Percentiles rank a stretch among this genome's conserved stretches.
These are phyloP conservation scores for Phalaenopsis equestris DNA, from an alignment of 106 monocot species.

Conservation along the genomic window DNA sequence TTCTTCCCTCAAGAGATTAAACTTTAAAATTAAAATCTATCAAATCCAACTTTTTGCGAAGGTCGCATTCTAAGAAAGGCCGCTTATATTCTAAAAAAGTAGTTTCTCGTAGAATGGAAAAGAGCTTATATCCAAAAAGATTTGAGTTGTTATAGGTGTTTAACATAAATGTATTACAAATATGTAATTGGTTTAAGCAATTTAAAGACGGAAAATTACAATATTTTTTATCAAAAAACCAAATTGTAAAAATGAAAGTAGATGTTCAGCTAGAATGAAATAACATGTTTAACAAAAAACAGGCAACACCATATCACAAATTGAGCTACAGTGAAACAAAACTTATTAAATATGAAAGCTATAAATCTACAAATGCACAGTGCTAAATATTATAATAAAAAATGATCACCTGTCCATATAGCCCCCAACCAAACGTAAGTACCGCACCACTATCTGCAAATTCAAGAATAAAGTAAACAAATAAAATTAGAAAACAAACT, in stretches of 20 bases:
- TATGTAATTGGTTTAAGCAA: too few species aligned
- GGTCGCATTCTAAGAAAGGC: too few species aligned
- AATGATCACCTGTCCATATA: slow-evolving; percentile 87
- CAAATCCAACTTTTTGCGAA: too few species aligned
- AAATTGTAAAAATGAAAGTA: not conserved
- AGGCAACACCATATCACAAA: not conserved
- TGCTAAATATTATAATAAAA: not conserved
- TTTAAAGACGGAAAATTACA: not conserved
- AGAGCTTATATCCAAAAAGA: too few species aligned
- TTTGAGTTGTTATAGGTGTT: too few species aligned
- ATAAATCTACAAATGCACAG: too few species aligned
- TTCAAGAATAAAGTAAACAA: not conserved
- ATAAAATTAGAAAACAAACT: slow-evolving; percentile 1
- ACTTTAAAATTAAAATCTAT: too few species aligned
- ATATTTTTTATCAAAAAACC: not conserved
- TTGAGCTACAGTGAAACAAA: not conserved
- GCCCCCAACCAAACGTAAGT: slow-evolving; percentile 98
- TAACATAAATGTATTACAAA: too few species aligned
- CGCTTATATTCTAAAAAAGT: too few species aligned
- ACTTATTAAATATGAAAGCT: not conserved
- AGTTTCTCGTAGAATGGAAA: too few species aligned
- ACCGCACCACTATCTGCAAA: slow-evolving; percentile 75
- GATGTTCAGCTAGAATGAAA: not conserved
- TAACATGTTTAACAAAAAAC: not conserved
- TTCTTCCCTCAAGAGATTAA: too few species aligned